These are phyloP conservation scores for Elasticomyces elasticus DNA, from an alignment of 495 filamentous ascomycete species.

Conservation along the genomic window DNA sequence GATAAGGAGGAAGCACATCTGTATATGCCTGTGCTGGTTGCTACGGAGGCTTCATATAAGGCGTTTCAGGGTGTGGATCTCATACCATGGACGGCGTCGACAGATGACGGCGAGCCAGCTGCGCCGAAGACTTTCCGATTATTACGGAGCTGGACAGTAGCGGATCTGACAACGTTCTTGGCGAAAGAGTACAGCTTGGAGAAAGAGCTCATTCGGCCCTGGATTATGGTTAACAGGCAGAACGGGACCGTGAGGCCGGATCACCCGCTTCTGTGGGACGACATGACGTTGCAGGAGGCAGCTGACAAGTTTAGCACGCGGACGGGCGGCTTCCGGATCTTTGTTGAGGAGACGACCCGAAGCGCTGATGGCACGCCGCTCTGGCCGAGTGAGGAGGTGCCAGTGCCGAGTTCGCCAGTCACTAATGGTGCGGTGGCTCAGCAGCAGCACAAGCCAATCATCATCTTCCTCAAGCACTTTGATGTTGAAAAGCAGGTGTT, in stretches of 20 bases:
- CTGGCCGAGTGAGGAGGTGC: constrained; percentile 47
- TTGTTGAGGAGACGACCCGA: constrained; percentile 63
- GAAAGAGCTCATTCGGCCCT: constrained; percentile 61
- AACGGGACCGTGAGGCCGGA: constrained; percentile 94
- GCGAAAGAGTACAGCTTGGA: constrained; percentile 57
- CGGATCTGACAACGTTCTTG: constrained; percentile 59
- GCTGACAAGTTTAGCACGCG: constrained; percentile 58
- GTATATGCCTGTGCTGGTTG: constrained; percentile 71
- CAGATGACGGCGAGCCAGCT: constrained; percentile 42
- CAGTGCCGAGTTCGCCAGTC: constrained; percentile 17
- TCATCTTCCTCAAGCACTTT: constrained; percentile 89
- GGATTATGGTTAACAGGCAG: constrained; percentile 97
- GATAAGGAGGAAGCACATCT: constrained; percentile 90
- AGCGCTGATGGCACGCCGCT: constrained; percentile 55
- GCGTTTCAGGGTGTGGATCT: constrained; percentile 79
- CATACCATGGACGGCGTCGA: constrained; percentile 50
- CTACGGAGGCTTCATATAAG: constrained; percentile 69
- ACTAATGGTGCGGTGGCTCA: constrained; percentile 16
- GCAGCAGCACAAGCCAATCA: constrained; percentile 45
- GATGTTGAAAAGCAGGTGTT: constrained; percentile 67
- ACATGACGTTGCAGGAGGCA: constrained; percentile 77
- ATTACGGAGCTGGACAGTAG: constrained; percentile 59
- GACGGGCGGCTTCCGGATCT: constrained; percentile 66
- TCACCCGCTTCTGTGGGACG: constrained; percentile 62
- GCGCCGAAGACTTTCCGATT: constrained; percentile 54